Evolutionary conservation across 148 eudicot genomes (phyloP).

Genomic region (Fallopia convolvulus): DNA sequence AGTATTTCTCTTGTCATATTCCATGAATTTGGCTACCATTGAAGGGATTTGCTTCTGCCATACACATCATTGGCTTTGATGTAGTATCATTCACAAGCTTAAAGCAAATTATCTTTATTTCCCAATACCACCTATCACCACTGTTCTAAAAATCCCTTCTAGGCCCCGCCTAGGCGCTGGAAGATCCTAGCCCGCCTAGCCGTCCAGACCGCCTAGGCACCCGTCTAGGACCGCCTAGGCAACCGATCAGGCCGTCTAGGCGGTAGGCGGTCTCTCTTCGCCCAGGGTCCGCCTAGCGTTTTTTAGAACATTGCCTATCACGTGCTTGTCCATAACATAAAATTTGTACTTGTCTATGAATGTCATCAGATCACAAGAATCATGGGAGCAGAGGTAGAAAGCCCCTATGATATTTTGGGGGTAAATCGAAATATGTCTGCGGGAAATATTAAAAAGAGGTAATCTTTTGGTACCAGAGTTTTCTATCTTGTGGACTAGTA

Average conservation of each 20-base stretch:
- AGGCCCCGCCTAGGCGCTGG: too few species aligned
- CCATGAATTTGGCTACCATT: background rate
- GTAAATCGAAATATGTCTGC: conserved; percentile 73
- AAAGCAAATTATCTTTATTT: background rate
- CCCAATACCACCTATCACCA: background rate
- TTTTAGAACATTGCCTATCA: too few species aligned
- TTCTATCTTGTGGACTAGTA: background rate
- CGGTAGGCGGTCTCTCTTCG: too few species aligned
- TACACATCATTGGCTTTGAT: background rate
- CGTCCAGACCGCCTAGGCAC: too few species aligned
- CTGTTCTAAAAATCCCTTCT: too few species aligned
- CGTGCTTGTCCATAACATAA: background rate
- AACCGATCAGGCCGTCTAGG: too few species aligned
- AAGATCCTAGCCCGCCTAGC: too few species aligned
- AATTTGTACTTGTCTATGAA: conserved; percentile 12
- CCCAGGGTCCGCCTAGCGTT: too few species aligned
- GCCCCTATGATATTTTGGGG: conserved; percentile 81
- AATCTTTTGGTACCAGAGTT: background rate
- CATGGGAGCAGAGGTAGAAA: conserved; percentile 72
- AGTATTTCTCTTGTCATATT: background rate
- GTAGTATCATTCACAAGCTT: background rate
- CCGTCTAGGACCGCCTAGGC: too few species aligned
- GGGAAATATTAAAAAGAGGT: conserved; percentile 87
- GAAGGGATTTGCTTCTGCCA: background rate
- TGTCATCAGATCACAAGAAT: conserved; percentile 69